Percentiles rank a stretch among this genome's conserved stretches.
Evolutionary conservation across 306 rosid species (phyloP).

Genomic region (Acacia confusa): DNA sequence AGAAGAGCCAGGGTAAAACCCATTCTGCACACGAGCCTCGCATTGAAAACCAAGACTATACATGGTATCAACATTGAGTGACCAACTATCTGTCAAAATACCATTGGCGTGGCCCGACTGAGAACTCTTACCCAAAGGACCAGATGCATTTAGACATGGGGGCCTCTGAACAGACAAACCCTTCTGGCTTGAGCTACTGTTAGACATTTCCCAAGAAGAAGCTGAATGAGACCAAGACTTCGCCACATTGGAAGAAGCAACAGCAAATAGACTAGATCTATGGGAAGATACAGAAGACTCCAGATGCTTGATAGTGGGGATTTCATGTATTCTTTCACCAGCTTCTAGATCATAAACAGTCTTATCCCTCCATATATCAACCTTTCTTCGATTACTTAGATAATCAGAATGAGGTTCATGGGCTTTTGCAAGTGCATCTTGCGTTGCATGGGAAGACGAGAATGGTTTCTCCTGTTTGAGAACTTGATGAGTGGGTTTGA

Average conservation of each 20-base stretch:
- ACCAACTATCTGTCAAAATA: slow-evolving; percentile 60
- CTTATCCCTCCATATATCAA: slow-evolving; percentile 54
- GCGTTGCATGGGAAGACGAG: slow-evolving; percentile 52
- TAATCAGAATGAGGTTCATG: slow-evolving; percentile 49
- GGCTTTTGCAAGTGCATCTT: slow-evolving; percentile 44
- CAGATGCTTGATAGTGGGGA: slow-evolving; percentile 44
- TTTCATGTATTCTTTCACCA: slow-evolving; percentile 50
- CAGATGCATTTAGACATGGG: slow-evolving; percentile 45
- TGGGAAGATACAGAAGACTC: slow-evolving; percentile 47
- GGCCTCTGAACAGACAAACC: slow-evolving; percentile 55
- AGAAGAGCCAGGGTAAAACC: slow-evolving; percentile 60
- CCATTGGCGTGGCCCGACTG: slow-evolving; percentile 62
- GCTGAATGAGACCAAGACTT: slow-evolving; percentile 70
- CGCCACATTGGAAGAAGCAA: slow-evolving; percentile 48
- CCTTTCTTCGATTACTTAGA: slow-evolving; percentile 49
- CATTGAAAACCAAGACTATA: slow-evolving; percentile 48
- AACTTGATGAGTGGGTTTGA: slow-evolving; percentile 48
- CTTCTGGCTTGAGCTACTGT: slow-evolving; percentile 61
- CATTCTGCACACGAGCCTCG: slow-evolving; percentile 57
- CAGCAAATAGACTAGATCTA: slow-evolving; percentile 40
- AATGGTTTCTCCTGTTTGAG: slow-evolving; percentile 52
- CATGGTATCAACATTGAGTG: slow-evolving; percentile 55
- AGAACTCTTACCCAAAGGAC: slow-evolving; percentile 50
- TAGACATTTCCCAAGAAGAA: slow-evolving; percentile 74
- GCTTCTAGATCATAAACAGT: slow-evolving; percentile 50